phyloP scores from a whole-genome alignment of 139 green algal genomes.

The Chlorokybus atmophyticus region DNA sequence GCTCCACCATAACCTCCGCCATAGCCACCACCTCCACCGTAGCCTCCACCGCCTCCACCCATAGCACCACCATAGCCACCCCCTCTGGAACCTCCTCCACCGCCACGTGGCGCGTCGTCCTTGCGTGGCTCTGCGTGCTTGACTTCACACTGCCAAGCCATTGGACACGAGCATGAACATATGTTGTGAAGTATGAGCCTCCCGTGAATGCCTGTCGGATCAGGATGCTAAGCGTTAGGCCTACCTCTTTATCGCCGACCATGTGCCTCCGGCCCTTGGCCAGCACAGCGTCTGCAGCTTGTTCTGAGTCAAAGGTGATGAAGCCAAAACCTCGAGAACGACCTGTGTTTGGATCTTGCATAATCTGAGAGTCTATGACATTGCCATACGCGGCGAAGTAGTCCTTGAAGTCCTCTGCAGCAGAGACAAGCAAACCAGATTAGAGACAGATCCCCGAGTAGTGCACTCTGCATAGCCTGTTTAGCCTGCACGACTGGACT shows the following conservation, averaged over 20 bases:
- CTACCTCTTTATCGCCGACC: constrained; percentile 70
- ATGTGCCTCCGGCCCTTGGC: constrained; percentile 65
- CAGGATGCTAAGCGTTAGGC: not conserved
- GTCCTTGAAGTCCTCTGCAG: constrained; percentile 27
- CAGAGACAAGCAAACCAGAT: not conserved
- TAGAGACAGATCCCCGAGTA: not conserved
- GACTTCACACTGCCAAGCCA: constrained; percentile 19
- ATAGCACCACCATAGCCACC: constrained; percentile 3
- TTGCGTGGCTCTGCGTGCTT: constrained; percentile 28
- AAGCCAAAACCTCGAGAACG: constrained; percentile 91
- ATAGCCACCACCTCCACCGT: constrained; percentile 7
- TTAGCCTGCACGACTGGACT: not conserved
- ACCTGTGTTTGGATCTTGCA: constrained; percentile 89
- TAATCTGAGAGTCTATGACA: constrained; percentile 73
- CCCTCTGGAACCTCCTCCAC: constrained; percentile 11
- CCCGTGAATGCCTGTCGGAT: not conserved
- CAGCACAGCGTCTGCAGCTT: constrained; percentile 73
- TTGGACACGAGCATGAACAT: constrained; percentile 1
- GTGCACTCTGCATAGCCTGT: not conserved
- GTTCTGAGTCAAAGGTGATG: constrained; percentile 78
- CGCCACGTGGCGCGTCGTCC: constrained; percentile 1
- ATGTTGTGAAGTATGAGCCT: constrained; percentile 7
- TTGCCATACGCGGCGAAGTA: constrained; percentile 73
- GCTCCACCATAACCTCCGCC: constrained; percentile 9
- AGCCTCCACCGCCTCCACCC: constrained; percentile 9